Evolutionary conservation across 164 flowering plant genomes (phyloP), one percentile per base, ranked within the genome.

Genomic region (Houttuynia cordata): DNA sequence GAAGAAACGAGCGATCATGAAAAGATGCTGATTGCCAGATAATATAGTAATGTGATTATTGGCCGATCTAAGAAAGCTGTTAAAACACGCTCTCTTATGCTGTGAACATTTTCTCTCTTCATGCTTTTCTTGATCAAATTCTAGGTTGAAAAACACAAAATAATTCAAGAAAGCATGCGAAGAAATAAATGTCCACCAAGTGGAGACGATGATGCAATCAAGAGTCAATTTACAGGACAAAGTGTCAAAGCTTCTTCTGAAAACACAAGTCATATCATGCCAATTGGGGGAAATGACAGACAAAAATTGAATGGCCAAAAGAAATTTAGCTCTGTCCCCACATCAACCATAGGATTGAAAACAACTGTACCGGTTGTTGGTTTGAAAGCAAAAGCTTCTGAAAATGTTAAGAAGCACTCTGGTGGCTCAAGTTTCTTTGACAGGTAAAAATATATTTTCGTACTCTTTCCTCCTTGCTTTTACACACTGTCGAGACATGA

Each of bases 121-220:
- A 12, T 34, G 55, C 20, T 20, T 34, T 50, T 24, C 19, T 6
- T 25, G 9, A 34, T 22, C 24, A 24, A 50, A 24, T 21, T 57
- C 17, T 76, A 88, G 96, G 88, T 88, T 50, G 92, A 87, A 65
- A 91, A 81, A 71, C 88, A 83, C 71, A 88, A 73, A 73, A 82
- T 86, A 75, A 72, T 87, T 68, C 84, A 68, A 68, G 74, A 68
- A 66, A 79, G 80, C 74, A 68, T 53, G 7, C 71, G 68, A 56
- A 80, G 68, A 68, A 63, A 75, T 58, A 53, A 9, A 51, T 37
- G 57, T 71, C 37, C 66, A 61, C 57, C 66, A 23, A 75, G 69
- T 63, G 78, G 65, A 58, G n/a, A 39, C 62, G 57, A 64, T 21
- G 64, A 57, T 58, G 78, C 59, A 64, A 62, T 62, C 54, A 66